Evolutionary conservation across 305 asterid genomes (phyloP).

Genomic region (Fraxinus latifolia): DNA sequence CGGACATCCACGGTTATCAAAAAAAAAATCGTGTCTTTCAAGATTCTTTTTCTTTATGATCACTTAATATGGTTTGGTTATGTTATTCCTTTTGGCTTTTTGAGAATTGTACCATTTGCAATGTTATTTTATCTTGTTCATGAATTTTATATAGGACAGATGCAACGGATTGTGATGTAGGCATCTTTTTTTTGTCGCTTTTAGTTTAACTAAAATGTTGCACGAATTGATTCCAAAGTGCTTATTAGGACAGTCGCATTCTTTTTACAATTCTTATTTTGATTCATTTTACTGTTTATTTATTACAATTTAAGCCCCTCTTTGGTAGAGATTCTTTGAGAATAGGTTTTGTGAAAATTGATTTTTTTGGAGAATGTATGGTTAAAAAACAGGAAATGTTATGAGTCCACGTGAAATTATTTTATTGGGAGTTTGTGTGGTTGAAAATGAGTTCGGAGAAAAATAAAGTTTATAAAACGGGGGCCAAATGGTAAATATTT

Average conservation of each 20-base stretch:
- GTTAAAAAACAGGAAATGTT: no score
- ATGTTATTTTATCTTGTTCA: neutral
- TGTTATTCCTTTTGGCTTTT: constrained; percentile 5
- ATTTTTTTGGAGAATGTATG: no score
- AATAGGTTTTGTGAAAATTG: no score
- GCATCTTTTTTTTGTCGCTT: neutral
- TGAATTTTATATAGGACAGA: constrained; percentile 1
- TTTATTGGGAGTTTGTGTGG: no score
- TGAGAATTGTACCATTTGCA: neutral
- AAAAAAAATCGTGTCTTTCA: neutral
- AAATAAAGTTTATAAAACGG: no score
- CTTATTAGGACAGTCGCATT: neutral
- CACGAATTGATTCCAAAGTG: constrained; percentile 3
- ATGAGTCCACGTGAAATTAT: no score
- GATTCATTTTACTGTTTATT: neutral
- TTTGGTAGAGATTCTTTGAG: neutral
- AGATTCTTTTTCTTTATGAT: neutral
- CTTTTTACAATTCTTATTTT: neutral
- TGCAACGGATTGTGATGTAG: neutral
- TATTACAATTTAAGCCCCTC: neutral
- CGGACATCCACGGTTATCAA: no score
- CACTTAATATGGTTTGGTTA: neutral
- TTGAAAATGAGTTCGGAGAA: no score
- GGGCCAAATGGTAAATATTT: no score
- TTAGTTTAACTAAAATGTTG: neutral